A percentile compares a stretch with the other conserved stretches of the same genome.
These are phyloP conservation scores for Magnaporthiopsis incrustans DNA, from an alignment of 2,329 filamentous ascomycete species.

Conservation along the genomic window DNA sequence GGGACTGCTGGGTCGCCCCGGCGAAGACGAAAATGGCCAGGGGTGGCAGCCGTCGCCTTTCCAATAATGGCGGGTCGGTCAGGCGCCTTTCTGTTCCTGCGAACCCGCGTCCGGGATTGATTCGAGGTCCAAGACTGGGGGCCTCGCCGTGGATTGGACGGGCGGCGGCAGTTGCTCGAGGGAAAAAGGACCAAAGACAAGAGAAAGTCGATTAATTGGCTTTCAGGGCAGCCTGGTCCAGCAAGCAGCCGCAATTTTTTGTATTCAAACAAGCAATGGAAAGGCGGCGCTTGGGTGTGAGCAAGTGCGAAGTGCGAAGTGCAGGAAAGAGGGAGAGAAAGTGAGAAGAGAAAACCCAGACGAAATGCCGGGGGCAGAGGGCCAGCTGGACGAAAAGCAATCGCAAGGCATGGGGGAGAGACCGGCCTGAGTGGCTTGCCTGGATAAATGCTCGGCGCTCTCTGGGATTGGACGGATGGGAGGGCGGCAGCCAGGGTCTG, in stretches of 20 bases:
- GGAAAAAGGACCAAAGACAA: neutral
- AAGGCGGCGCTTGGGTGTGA: too few relatives aligned
- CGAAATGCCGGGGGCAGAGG: neutral
- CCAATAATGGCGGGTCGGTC: neutral
- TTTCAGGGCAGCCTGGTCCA: neutral
- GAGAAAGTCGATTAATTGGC: neutral
- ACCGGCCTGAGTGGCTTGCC: neutral
- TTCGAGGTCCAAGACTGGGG: neutral
- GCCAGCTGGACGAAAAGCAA: neutral
- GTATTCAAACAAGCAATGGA: neutral
- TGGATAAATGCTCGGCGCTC: neutral
- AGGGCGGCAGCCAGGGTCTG: neutral
- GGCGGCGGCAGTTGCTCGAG: neutral
- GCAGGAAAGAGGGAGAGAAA: neutral
- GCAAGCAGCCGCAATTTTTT: neutral
- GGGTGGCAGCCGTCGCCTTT: neutral
- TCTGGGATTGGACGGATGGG: neutral
- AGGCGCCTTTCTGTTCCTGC: neutral
- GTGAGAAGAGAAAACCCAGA: neutral
- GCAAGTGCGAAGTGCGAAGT: neutral
- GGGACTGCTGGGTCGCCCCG: neutral
- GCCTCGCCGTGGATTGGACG: neutral
- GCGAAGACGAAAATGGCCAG: neutral
- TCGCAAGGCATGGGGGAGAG: neutral
- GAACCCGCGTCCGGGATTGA: neutral